Base-by-base conservation (phyloP, 352 stramenopile genomes). In the Phytopythium kandeliae region DNA sequence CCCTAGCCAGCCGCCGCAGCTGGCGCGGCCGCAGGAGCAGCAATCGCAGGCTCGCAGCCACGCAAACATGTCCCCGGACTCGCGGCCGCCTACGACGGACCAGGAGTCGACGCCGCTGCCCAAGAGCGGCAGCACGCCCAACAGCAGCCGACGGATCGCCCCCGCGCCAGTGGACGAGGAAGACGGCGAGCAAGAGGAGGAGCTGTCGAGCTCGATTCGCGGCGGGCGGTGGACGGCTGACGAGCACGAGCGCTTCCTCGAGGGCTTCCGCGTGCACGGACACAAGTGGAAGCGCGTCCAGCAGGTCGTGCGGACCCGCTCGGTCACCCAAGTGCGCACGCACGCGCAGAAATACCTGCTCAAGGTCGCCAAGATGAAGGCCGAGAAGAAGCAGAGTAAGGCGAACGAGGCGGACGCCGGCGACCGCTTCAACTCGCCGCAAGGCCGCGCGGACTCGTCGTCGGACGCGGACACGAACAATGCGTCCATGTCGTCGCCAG, bases 211-310 rank as follows among this genome's bases (percentile, higher is more conserved):
- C 35, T 82, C 83, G 19, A 86, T 94, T 31, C 85, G 85, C 12
- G 85, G 83, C 16, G 85, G 85, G 0, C 79, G 85, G 22, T 95
- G 85, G 85, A 92, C 78, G 1, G 78, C 78, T 0, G 83, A 95
- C 30, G 85, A 95, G 54, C 82, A 95, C 54, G 82, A 95, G 38
- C 82, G 85, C 4, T 95, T 95, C 53, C 57, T 95, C 10, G 73
- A 84, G 22, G 85, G 85, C 30, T 95, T 95, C 58, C 78, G 77
- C 51, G 82, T 92, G 56, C 81, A 93, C 43, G 85, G 85, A 21
- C 82, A 95, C 71, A 93, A 95, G 67, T 95, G 85, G 85, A 95
- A 95, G 63, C 82, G 85, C 33, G 85, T 95, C 45, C 85, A 95
- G 55, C 83, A 93, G 51, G 82, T 95, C 12, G 85, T 95, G 4